These are phyloP conservation scores for Cavenderia fasciculata DNA, from an alignment of 78 protist species.

Conservation along the genomic window DNA sequence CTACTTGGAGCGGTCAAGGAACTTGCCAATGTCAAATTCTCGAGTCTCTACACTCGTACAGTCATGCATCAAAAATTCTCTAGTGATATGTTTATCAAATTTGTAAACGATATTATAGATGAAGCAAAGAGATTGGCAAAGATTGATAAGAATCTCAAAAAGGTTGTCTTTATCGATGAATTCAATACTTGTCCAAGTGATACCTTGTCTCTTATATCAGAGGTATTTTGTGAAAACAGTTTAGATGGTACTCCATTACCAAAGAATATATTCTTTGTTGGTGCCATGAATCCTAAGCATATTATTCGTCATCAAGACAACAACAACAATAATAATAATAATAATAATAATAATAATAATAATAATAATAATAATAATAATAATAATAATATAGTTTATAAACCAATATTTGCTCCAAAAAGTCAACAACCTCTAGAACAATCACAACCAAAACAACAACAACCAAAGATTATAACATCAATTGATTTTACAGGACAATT, in stretches of 20 bases:
- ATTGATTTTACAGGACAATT: conserved; percentile 19
- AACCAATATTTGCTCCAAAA: no score
- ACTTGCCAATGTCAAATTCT: conserved; percentile 11
- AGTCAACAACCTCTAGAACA: no score
- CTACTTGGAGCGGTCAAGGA: neutral
- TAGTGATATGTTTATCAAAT: conserved; percentile 17
- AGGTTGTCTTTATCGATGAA: conserved; percentile 84
- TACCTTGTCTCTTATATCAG: conserved; percentile 64
- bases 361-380: no score
- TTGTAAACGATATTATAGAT: neutral
- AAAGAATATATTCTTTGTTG: conserved; percentile 78
- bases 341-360: no score
- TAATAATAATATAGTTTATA: no score
- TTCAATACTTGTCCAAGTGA: conserved; percentile 63
- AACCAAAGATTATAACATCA: no score
- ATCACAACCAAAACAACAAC: no score
- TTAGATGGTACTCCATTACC: conserved; percentile 49
- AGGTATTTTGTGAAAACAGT: conserved; percentile 52
- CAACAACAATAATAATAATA: no score
- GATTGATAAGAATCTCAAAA: conserved; percentile 21
- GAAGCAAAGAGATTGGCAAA: neutral
- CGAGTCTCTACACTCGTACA: conserved; percentile 35
- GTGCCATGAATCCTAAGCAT: conserved; percentile 76
- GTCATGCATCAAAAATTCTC: conserved; percentile 65
- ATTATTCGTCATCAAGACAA: neutral